Evolutionary conservation across 495 filamentous ascomycete species (phyloP), one percentile per base, ranked within the genome.

Genomic region (Saxophila tyrrhenica): DNA sequence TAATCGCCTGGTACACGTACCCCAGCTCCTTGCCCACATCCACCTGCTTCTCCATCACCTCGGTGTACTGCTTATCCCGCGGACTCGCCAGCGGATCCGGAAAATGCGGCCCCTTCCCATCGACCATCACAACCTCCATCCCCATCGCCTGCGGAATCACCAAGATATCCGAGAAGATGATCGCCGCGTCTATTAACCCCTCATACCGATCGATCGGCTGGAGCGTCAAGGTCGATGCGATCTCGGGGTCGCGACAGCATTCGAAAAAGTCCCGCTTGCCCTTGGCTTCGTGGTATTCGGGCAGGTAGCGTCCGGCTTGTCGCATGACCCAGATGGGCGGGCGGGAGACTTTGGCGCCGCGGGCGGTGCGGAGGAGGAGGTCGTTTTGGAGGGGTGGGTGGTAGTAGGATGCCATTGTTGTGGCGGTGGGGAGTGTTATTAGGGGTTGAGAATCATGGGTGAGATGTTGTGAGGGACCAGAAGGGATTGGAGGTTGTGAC

Each of bases 241-340:
- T 78, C 72, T 96, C 90, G 51, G 94, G 89, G 63, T 81, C 76
- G 23, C 92, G 89, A 68, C 92, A 98, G 78, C 90, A 94, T 67
- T 85, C 86, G 76, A 98, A 98, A 75, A 98, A 98, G 70, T 98
- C 94, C 51, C 81, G 78, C 48, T 65, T 73, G 46, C 82, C 89
- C 75, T 98, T 98, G 39, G 83, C 89, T 74, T 91, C 75, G 64
- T 98, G 91, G 70, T 98, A 98, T 68, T 98, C 92, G 47, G 92
- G 92, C 46, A 98, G 87, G 68, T 98, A 97, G 64, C 92, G 85
- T 55, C 92, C 92, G 65, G 92, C 92, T 81, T 96, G 92, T 70
- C 92, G 85, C 92, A 98, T 97, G 64, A 97, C 87, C 94, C 92
- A 98, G 71, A 92, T 85, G 46, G 92, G 92, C 51, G 94, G 82